Evolutionary conservation across 352 stramenopile species (phyloP), one percentile per base, ranked within the genome.

Genomic region (Phytophthora pistaciae): DNA sequence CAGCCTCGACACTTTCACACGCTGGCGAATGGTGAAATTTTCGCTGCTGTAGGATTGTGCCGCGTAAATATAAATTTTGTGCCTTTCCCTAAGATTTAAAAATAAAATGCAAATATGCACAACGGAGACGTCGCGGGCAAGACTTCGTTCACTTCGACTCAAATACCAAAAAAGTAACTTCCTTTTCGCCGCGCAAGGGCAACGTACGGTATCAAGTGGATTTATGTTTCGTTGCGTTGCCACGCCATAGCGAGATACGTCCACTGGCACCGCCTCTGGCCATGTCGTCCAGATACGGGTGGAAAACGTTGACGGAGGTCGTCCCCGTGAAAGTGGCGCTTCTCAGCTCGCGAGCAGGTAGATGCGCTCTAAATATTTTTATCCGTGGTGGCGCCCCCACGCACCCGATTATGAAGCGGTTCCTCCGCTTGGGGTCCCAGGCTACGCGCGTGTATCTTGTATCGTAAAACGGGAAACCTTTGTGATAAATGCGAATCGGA

Each of bases 191-290:
- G 25, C 25, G 25, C 25, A 29, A 29, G 25, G 5, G 25, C 25
- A 2, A 29, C 5, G 25, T 29, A 29, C 25, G 25, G 25, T 29
- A 29, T 29, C 25, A 29, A 29, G 25, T 40, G 36, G 3, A 44
- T 44, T 21, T 49, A 21, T 49, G 23, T 33, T 33, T 33, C 21
- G 23, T 23, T 20, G 42, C 8, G 42, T 66, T 66, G 2, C 78
- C 66, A 40, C 85, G 74, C 79, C 86, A 95, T 8, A 95, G 64
- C 56, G 82, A 79, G 31, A 94, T 63, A 13, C 90, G 73, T 0
- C 90, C 88, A 1, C 85, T 93, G 5, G 86, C 93, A 64, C 96
- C 96, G 21, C 88, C 87, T 3, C 90, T 85, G 1, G 80, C 83
- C 52, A 97, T 89, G 8, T 87, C 62, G 33, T 92, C 75, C 29